These are phyloP conservation scores for Myriosclerotinia duriaeana DNA, from an alignment of 2,329 filamentous ascomycete species.

Conservation along the genomic window DNA sequence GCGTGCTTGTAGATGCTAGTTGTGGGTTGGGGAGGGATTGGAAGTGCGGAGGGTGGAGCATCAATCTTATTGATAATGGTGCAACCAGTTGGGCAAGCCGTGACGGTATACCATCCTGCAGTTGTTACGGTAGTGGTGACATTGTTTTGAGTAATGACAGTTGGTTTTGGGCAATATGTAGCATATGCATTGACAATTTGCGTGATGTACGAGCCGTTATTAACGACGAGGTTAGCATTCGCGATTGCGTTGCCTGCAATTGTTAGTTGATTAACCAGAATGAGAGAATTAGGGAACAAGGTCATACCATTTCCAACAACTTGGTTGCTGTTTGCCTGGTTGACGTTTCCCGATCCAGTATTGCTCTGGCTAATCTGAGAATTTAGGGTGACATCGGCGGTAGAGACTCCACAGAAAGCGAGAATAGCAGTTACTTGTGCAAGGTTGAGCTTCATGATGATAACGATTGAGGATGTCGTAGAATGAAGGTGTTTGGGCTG, in stretches of 20 bases:
- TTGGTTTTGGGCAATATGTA: conserved; percentile 26
- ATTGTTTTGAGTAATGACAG: conserved; percentile 25
- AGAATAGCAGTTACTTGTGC: neutral
- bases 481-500: neutral
- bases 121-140: conserved; percentile 23
- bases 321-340: neutral
- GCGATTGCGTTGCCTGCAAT: neutral
- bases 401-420: neutral
- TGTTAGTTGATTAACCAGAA: neutral
- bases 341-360: neutral
- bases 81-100: conserved; percentile 26
- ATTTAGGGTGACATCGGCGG: neutral
- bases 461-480: neutral
- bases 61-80: conserved; percentile 26
- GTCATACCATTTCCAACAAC: neutral
- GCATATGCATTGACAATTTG: conserved; percentile 28
- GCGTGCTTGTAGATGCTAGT: too few species aligned
- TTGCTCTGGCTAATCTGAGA: neutral
- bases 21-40: too few species aligned
- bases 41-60: neutral
- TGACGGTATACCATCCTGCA: conserved; percentile 28
- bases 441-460: conserved; percentile 5
- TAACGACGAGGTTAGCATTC: neutral
- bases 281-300: too few species aligned
- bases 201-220: conserved; percentile 13